phyloP scores from a whole-genome alignment of 306 rosid genomes.

The Glycyrrhiza uralensis region DNA sequence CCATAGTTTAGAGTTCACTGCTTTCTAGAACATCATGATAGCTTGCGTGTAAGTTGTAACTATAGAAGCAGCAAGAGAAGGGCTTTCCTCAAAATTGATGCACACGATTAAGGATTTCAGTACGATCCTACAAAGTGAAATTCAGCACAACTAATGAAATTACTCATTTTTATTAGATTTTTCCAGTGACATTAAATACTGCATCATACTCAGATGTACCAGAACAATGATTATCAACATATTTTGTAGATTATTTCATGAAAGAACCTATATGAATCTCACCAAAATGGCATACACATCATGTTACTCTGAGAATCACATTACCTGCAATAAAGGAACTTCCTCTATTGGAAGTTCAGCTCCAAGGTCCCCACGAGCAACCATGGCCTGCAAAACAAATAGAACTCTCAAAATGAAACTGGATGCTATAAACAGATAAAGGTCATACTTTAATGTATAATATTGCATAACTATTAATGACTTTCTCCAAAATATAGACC shows the following conservation, averaged over 20 bases:
- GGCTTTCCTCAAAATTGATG: constrained; percentile 16
- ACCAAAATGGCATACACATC: constrained; percentile 7
- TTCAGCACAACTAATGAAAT: neutral
- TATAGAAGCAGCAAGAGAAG: constrained; percentile 20
- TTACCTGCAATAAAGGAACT: constrained; percentile 92
- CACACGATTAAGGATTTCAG: neutral
- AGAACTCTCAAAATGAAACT: constrained; percentile 15
- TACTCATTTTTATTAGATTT: constrained; percentile 15
- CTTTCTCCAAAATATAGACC: constrained; percentile 12
- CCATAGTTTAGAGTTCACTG: neutral
- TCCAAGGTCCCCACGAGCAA: constrained; percentile 99
- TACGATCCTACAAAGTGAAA: neutral
- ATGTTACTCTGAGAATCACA: neutral
- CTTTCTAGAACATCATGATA: neutral
- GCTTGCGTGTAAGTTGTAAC: neutral
- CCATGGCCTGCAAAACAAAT: constrained; percentile 76
- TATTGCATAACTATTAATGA: neutral
- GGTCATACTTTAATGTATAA: neutral
- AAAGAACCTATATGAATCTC: neutral
- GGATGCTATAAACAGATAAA: constrained; percentile 9
- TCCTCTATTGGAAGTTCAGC: constrained; percentile 99
- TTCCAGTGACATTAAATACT: neutral
- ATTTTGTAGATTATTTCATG: constrained; percentile 13
- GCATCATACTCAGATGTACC: constrained; percentile 7
- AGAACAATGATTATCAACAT: neutral